Conservation (phyloP, 225 moss, liverwort and hornwort species). For the Marchantia polymorpha region DNA sequence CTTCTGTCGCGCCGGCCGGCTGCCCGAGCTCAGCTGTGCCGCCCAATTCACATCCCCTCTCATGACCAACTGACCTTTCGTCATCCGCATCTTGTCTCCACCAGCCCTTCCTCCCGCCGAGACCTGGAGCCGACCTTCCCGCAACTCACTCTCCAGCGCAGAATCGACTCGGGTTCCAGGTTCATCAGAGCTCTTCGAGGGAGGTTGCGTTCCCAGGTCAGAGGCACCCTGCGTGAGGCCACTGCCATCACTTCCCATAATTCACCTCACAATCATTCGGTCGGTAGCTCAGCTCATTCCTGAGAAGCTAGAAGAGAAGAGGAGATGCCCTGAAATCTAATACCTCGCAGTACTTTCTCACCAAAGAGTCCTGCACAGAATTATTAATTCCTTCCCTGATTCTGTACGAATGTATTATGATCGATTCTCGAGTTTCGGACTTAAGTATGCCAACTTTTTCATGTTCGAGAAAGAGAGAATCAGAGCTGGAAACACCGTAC, state of each 20-base stretch:
- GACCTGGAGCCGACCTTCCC: not conserved
- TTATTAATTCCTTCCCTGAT: too few relatives aligned
- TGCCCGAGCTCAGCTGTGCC: slow-evolving; percentile 6
- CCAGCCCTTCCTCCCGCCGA: not conserved
- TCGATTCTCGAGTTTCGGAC: too few relatives aligned
- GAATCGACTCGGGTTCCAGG: not conserved
- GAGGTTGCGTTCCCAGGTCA: not conserved
- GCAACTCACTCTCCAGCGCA: not conserved
- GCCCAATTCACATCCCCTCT: not conserved
- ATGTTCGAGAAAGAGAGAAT: too few relatives aligned
- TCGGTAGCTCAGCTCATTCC: too few relatives aligned
- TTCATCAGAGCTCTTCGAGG: not conserved
- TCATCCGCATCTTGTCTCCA: slow-evolving; percentile 16
- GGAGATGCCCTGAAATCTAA: not conserved
- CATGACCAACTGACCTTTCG: not conserved
- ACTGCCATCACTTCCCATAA: not conserved
- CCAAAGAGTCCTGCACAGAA: too few relatives aligned
- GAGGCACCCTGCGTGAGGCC: not conserved
- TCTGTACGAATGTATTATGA: too few relatives aligned
- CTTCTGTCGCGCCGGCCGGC: not conserved
- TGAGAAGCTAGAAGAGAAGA: not conserved
- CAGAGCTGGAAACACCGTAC: too few relatives aligned
- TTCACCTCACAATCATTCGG: too few relatives aligned
- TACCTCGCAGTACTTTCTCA: too few relatives aligned
- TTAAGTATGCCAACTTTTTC: too few relatives aligned